These are phyloP conservation scores for Elsinoe batatas DNA, from an alignment of 2,329 filamentous ascomycete genomes.

Conservation along the genomic window DNA sequence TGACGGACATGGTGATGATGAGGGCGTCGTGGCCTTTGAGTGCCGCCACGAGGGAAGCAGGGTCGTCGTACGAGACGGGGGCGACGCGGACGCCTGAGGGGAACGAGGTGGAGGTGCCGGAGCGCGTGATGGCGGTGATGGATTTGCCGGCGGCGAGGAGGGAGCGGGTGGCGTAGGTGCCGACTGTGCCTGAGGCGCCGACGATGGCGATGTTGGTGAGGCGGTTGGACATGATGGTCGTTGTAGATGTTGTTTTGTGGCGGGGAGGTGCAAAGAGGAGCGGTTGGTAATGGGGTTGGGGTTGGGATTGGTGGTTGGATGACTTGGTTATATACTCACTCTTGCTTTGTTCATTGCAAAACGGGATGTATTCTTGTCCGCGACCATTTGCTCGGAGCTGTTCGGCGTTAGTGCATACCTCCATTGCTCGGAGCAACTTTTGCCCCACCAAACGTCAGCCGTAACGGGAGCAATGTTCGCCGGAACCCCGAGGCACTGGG, in stretches of 20 bases:
- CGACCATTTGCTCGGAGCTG: too few species aligned
- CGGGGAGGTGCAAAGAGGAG: background rate
- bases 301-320: background rate
- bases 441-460: too few species aligned
- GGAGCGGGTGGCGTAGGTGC: conserved; percentile 25
- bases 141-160: conserved; percentile 25
- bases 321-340: too few species aligned
- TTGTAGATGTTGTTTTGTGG: background rate
- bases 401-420: too few species aligned
- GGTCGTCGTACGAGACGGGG: conserved; percentile 22
- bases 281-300: background rate
- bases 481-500: too few species aligned
- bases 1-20: conserved; percentile 26
- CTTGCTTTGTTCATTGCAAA: too few species aligned
- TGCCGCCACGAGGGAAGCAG: conserved; percentile 20
- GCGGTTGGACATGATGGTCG: conserved; percentile 16
- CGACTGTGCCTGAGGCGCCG: conserved; percentile 21
- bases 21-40: conserved; percentile 26
- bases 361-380: too few species aligned
- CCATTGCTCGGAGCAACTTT: too few species aligned
- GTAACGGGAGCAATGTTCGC: too few species aligned
- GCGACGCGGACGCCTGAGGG: conserved; percentile 18
- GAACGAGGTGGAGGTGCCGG: conserved; percentile 31
- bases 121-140: conserved; percentile 33
- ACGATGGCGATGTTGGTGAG: conserved; percentile 32